A percentile compares a stretch with the other conserved stretches of the same genome.
Evolutionary conservation across 352 stramenopile genomes (phyloP).

Genomic region (Globisporangium mamillatum): DNA sequence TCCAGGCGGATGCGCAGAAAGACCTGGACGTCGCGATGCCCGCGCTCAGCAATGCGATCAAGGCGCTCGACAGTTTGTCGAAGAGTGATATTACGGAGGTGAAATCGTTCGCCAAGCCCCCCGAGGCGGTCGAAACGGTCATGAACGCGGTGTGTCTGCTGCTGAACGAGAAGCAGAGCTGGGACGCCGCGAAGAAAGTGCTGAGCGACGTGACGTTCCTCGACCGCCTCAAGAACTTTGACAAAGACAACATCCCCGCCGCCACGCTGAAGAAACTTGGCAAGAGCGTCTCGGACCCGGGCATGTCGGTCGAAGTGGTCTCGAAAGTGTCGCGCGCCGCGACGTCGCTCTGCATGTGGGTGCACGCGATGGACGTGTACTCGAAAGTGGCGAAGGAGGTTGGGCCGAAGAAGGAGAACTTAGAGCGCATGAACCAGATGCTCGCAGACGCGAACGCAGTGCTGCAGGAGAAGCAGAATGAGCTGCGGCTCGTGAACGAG

Average conservation of each 20-base stretch:
- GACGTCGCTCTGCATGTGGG: constrained; percentile 88
- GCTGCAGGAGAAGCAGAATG: constrained; percentile 85
- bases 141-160: constrained; percentile 95
- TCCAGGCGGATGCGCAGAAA: constrained; percentile 92
- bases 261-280: constrained; percentile 89
- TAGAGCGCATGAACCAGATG: constrained; percentile 91
- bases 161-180: constrained; percentile 91
- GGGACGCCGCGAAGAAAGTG: constrained; percentile 92
- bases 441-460: constrained; percentile 85
- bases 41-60: constrained; percentile 86
- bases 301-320: constrained; percentile 90
- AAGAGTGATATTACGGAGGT: constrained; percentile 95
- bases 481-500: constrained; percentile 88
- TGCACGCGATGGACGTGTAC: constrained; percentile 94
- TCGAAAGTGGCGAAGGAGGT: constrained; percentile 94
- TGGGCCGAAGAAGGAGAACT: constrained; percentile 88
- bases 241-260: constrained; percentile 94
- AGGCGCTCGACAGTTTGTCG: constrained; percentile 86
- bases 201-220: constrained; percentile 86
- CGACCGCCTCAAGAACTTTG: constrained; percentile 89
- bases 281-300: constrained; percentile 75
- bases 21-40: constrained; percentile 93
- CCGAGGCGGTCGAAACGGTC: constrained; percentile 89
- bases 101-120: constrained; percentile 93
- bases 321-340: constrained; percentile 77